Evolutionary conservation across 257 asterid species (phyloP).

Genomic region (Nicotiana undulata): DNA sequence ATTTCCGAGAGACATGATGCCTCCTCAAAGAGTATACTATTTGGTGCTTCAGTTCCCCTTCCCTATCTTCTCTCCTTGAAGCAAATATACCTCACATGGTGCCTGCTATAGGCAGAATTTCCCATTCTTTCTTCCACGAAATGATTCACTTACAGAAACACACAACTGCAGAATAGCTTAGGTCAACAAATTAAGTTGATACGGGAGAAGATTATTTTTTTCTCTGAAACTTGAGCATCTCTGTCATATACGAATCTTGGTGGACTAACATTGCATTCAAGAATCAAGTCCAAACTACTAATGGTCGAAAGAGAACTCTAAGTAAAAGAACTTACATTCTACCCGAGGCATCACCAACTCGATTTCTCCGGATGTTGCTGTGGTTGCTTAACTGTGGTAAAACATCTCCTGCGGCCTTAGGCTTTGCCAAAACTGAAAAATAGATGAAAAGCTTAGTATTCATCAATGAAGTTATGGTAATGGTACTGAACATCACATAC

Average conservation of each 20-base stretch:
- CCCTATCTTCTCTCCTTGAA: neutral
- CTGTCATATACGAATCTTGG: neutral
- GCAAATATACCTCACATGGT: constrained; percentile 1
- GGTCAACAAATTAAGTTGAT: neutral
- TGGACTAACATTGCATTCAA: constrained; percentile 6
- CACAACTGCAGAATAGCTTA: neutral
- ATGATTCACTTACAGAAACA: too few species aligned
- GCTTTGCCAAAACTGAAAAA: constrained; percentile 51
- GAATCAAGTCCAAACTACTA: neutral
- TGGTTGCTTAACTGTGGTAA: constrained; percentile 44
- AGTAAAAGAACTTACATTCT: constrained; percentile 33
- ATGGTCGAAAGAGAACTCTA: neutral
- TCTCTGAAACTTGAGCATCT: constrained; percentile 2
- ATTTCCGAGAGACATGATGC: neutral
- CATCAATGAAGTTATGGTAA: neutral
- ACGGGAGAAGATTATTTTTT: neutral
- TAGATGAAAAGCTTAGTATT: neutral
- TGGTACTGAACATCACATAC: constrained; percentile 7
- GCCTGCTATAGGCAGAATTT: neutral
- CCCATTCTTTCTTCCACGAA: neutral
- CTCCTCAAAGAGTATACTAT: neutral
- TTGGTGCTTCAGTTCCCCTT: neutral
- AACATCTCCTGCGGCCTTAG: constrained; percentile 36
- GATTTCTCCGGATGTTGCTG: constrained; percentile 36
- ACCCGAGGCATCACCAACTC: constrained; percentile 55